phyloP scores from a whole-genome alignment of 2,329 filamentous ascomycete species.

The Hymenoscyphus infarciens region DNA sequence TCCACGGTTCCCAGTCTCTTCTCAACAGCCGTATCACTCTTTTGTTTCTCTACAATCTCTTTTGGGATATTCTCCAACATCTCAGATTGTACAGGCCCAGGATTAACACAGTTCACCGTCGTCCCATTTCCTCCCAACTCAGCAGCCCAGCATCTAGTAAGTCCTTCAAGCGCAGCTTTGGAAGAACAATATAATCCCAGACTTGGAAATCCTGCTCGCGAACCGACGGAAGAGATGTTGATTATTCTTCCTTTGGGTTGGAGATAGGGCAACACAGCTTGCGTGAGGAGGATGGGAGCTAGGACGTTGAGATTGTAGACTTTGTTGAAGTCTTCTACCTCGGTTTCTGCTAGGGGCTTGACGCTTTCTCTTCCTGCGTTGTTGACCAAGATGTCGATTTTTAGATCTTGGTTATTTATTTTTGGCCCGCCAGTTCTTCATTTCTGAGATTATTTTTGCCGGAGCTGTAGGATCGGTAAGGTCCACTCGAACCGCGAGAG shows the following conservation, averaged over 20 bases:
- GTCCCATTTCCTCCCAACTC: constrained; percentile 22
- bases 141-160: constrained; percentile 21
- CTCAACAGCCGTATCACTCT: constrained; percentile 15
- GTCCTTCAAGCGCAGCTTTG: constrained; percentile 16
- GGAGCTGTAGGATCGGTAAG: background rate
- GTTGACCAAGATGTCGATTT: background rate
- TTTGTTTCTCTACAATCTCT: constrained; percentile 22
- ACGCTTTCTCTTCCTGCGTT: background rate
- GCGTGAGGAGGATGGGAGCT: background rate
- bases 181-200: background rate
- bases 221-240: background rate
- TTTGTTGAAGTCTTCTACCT: background rate
- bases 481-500: background rate
- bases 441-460: background rate
- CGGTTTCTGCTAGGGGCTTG: background rate
- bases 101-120: constrained; percentile 23
- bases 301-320: background rate
- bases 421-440: background rate
- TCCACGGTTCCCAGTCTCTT: background rate
- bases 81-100: constrained; percentile 28
- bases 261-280: background rate
- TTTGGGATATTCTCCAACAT: constrained; percentile 23
- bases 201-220: background rate
- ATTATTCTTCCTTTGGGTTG: background rate
- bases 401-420: background rate